phyloP scores from a whole-genome alignment of 2,329 filamentous ascomycete genomes.

The Xylariomycetidae sp. region DNA sequence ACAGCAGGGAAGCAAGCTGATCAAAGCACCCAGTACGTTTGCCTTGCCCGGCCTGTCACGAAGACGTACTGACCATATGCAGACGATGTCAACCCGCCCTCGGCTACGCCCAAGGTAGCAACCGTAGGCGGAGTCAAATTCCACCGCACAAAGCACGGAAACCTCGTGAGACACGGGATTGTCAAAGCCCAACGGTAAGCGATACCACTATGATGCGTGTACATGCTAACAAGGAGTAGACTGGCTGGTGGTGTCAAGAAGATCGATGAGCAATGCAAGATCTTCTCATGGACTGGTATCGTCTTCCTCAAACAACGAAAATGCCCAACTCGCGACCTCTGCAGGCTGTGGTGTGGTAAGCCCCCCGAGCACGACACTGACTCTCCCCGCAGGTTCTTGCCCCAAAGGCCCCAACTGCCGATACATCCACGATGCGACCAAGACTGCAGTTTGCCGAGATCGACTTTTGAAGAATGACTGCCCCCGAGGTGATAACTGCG shows the following conservation, averaged over 20 bases:
- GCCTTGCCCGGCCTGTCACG: not conserved
- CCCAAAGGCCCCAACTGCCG: constrained; percentile 73
- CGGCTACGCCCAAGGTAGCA: constrained; percentile 67
- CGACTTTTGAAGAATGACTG: constrained; percentile 77
- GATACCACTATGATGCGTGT: constrained; percentile 10
- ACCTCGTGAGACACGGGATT: constrained; percentile 71
- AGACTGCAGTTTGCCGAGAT: constrained; percentile 85
- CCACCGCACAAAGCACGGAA: constrained; percentile 79
- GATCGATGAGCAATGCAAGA: constrained; percentile 67
- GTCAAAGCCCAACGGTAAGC: constrained; percentile 72
- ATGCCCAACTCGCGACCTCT: constrained; percentile 27
- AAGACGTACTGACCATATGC: constrained; percentile 17
- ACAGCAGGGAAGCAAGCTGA: constrained; percentile 75
- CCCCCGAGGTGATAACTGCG: constrained; percentile 70
- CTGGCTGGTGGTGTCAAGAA: constrained; percentile 56
- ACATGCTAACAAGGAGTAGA: constrained; percentile 38
- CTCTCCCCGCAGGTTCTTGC: constrained; percentile 64
- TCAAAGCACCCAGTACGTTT: constrained; percentile 63
- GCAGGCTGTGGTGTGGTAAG: constrained; percentile 34
- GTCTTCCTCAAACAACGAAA: constrained; percentile 33
- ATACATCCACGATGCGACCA: constrained; percentile 76
- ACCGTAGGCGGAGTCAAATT: constrained; percentile 74
- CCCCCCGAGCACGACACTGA: constrained; percentile 36
- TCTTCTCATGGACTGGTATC: constrained; percentile 64
- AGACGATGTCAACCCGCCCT: constrained; percentile 56